These are phyloP conservation scores for Eucalyptus victrix DNA, from an alignment of 345 rosid species.

Conservation along the genomic window DNA sequence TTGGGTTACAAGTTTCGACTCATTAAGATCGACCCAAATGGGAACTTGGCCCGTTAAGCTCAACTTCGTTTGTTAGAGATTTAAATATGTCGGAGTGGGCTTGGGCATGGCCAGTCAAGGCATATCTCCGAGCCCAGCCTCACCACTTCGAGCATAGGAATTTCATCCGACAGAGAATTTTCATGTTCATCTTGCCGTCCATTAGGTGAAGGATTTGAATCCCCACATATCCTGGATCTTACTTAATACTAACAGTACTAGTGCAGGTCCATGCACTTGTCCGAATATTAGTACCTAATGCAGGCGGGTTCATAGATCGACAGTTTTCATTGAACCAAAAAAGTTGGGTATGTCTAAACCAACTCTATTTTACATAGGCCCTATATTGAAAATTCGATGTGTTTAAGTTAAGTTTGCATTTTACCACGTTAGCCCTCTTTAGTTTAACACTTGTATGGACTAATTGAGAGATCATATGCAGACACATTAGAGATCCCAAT, in stretches of 20 bases:
- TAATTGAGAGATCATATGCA: neutral
- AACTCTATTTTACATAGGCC: neutral
- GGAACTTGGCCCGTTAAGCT: neutral
- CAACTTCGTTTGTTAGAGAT: neutral
- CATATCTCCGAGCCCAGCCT: neutral
- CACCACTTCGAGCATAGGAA: neutral
- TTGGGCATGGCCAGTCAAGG: neutral
- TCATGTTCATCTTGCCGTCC: neutral
- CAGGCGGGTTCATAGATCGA: rapidly evolving
- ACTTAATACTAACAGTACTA: neutral
- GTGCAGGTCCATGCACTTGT: neutral
- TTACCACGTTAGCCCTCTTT: neutral
- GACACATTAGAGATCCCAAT: neutral
- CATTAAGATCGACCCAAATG: neutral
- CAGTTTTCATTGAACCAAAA: neutral
- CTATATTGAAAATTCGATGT: rapidly evolving
- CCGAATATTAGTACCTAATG: neutral
- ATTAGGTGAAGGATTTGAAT: neutral
- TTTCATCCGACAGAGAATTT: neutral
- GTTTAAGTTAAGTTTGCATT: neutral
- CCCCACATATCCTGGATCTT: neutral
- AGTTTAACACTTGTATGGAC: neutral
- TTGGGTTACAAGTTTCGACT: neutral
- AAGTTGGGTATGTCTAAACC: neutral
- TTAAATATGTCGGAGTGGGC: neutral